These are phyloP conservation scores for Aureobasidium melanogenum DNA, from an alignment of 2,329 filamentous ascomycete genomes.

Conservation along the genomic window DNA sequence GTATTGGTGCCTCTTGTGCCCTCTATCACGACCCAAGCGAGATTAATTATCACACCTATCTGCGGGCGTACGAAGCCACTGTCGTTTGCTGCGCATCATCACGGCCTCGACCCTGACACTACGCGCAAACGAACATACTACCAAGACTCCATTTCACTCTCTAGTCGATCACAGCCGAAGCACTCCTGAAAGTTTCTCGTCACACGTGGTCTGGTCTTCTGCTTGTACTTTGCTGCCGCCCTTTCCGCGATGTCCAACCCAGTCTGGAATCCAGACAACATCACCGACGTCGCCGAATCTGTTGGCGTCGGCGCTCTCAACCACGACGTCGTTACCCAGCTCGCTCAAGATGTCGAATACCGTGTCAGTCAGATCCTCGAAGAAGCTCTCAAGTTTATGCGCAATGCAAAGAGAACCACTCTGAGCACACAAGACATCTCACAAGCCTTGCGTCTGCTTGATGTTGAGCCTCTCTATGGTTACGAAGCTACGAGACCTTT, in stretches of 20 bases:
- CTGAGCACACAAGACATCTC: slow-evolving; percentile 84
- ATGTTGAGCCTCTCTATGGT: slow-evolving; percentile 91
- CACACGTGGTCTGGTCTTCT: neutral
- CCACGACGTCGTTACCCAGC: slow-evolving; percentile 77
- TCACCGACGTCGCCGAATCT: slow-evolving; percentile 91
- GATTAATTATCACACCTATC: neutral
- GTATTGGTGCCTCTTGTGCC: neutral
- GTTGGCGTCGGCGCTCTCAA: slow-evolving; percentile 75
- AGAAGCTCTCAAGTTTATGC: slow-evolving; percentile 94
- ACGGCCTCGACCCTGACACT: neutral
- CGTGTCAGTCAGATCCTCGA: slow-evolving; percentile 87
- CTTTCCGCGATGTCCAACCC: slow-evolving; percentile 20
- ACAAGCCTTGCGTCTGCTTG: slow-evolving; percentile 73
- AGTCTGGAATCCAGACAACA: slow-evolving; percentile 94
- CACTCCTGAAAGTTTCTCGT: neutral
- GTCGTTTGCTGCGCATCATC: neutral
- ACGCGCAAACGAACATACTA: neutral
- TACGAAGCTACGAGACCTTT: slow-evolving; percentile 88
- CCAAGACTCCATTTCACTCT: neutral
- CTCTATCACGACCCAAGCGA: neutral
- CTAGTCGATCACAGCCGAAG: neutral
- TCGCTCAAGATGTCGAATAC: slow-evolving; percentile 92
- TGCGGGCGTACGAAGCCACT: slow-evolving; percentile 1
- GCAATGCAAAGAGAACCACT: slow-evolving; percentile 74
- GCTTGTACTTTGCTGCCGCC: neutral